Conservation (phyloP, 257 asterid genomes). For the Nicotiana otophora region DNA sequence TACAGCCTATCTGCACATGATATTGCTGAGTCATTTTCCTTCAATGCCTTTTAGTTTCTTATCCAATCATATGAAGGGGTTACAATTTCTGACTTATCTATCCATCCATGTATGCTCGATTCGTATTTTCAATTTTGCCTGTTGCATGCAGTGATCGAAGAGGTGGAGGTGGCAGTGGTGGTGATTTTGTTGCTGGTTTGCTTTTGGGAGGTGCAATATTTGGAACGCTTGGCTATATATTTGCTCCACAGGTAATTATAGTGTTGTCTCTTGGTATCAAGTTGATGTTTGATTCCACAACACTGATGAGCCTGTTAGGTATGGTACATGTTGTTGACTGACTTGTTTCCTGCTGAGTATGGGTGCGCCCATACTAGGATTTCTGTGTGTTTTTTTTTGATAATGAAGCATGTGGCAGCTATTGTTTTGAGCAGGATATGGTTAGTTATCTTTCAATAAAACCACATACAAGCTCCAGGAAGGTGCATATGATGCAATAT, state of each 20-base stretch:
- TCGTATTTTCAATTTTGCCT: slow-evolving; percentile 7
- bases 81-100: neutral
- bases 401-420: neutral
- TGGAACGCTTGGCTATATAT: slow-evolving; percentile 76
- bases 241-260: slow-evolving; percentile 75
- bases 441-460: neutral
- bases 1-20: neutral
- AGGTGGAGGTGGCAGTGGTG: slow-evolving; percentile 59
- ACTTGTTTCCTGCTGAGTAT: neutral
- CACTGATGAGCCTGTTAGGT: neutral
- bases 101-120: neutral
- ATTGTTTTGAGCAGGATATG: neutral
- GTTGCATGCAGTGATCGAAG: slow-evolving; percentile 43
- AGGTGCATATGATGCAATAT: neutral
- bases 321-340: neutral
- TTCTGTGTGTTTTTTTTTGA: neutral
- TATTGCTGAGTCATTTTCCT: neutral
- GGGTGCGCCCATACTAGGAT: neutral
- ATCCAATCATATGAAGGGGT: slow-evolving; percentile 2
- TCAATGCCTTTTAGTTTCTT: neutral
- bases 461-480: neutral
- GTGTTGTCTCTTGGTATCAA: slow-evolving; percentile 3
- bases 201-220: slow-evolving; percentile 82
- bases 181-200: slow-evolving; percentile 83
- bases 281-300: neutral